Evolutionary conservation across 2,329 filamentous ascomycete genomes (phyloP), one percentile per base, ranked within the genome.

Genomic region (Aureobasidium musti): DNA sequence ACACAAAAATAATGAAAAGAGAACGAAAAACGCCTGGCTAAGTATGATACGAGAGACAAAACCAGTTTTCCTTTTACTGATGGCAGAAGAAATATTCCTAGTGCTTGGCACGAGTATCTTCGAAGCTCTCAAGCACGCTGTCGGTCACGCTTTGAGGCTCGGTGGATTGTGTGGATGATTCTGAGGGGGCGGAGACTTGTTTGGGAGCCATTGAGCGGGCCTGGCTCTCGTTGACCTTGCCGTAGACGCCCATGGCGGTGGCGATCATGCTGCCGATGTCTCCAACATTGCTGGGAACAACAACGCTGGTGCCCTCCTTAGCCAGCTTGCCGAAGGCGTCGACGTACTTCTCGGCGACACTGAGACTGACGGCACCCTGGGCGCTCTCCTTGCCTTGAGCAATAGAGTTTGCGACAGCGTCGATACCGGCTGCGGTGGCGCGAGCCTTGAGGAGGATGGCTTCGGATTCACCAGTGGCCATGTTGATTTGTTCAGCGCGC

Each of bases 251-350:
- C 83, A 99, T 88, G 1, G 93, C 95, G 21, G 91, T 96, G 45
- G 95, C 93, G 77, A 99, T 98, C 93, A 99, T 97, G 72, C 91
- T 88, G 65, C 92, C 90, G 72, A 99, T 93, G 76, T 99, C 95
- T 68, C 95, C 95, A 43, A 99, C 92, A 74, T 99, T 98, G 13
- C 95, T 95, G 0, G 95, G 95, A 17, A 99, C 93, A 23, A 99
- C 92, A 33, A 99, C 90, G 5, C 92, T 91, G 3, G 95, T 99
- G 73, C 95, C 92, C 82, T 99, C 93, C 80, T 94, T 95, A 60
- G 95, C 95, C 72, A 99, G 82, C 76, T 93, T 91, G 71, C 86
- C 89, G 75, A 98, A 99, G 4, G 95, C 95, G 53, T 96, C 94
- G 63, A 99, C 95, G 73, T 99, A 99, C 80, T 97, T 97, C 85